A percentile compares a stretch with the other conserved stretches of the same genome.
These are phyloP conservation scores for Silene uniflora DNA, from an alignment of 148 eudicot genomes.

Conservation along the genomic window DNA sequence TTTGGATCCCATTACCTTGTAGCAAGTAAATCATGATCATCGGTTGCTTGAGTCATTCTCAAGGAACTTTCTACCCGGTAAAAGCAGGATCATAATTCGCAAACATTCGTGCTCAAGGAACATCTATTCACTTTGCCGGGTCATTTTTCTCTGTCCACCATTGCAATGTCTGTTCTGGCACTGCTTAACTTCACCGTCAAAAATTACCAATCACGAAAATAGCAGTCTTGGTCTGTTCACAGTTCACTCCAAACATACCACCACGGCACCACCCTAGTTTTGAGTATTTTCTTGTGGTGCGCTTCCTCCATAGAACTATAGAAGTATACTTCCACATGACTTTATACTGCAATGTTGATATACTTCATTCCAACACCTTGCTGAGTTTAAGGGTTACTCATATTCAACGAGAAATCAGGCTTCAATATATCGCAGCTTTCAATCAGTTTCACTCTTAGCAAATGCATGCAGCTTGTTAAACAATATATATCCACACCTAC, in stretches of 20 bases:
- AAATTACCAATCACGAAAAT: background rate
- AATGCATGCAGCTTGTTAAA: background rate
- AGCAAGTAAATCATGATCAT: background rate
- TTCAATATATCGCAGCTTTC: background rate
- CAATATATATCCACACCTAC: background rate
- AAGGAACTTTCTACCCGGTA: background rate
- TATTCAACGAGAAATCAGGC: background rate
- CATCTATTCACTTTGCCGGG: no score
- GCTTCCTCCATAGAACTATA: background rate
- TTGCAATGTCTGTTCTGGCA: background rate
- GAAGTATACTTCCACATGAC: background rate
- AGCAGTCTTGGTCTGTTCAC: background rate
- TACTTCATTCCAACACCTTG: background rate
- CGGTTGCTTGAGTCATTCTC: background rate
- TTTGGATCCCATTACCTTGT: background rate
- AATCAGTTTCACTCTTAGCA: background rate
- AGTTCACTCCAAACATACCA: background rate
- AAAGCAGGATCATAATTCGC: background rate
- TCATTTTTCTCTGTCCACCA: background rate
- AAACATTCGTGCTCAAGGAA: background rate
- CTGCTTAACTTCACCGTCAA: constrained; percentile 3
- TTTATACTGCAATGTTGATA: background rate
- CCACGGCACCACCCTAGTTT: background rate
- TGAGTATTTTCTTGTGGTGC: background rate
- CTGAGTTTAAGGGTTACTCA: background rate